Evolutionary conservation across 257 asterid species (phyloP), one percentile per base, ranked within the genome.

Genomic region (Eucommia ulmoides): DNA sequence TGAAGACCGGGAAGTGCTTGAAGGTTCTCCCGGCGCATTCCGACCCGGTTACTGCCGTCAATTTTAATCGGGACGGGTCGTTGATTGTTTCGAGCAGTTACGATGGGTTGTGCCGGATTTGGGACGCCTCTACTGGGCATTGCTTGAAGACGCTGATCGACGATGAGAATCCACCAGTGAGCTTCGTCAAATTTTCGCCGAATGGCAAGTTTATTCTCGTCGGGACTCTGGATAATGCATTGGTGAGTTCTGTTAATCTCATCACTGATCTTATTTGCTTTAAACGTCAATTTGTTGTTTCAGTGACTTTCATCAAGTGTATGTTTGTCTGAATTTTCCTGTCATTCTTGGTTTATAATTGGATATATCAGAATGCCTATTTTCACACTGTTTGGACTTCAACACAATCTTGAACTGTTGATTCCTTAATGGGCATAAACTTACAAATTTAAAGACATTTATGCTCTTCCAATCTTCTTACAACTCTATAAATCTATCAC

Each of bases 41-140:
- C 0, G 96, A 91, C 50, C 95, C 96, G 0, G 96, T 91, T 1
- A 91, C 95, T 9, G 83, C 93, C 8, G 95, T 86, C 19, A 55
- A 76, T 63, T 91, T 77, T 60, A 87, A 79, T 56, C 63, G 82
- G 66, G 99, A 91, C 20, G 99, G 99, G 2, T 60, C 88, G 8
- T 24, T 80, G 64, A 86, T 91, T 20, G 95, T 86, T 3, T 73
- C 94, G 17, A 81, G 96, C 41, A 86, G 98, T 51, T 86, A 83
- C 52, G 98, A 91, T 70, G 98, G 98, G 55, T 71, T 91, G 52
- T 91, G 98, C 59, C 74, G 96, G 82, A 79, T 91, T 64, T 86
- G 98, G 98, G 94, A 91, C 70, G 82, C 93, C 54, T 72, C 94
- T 12, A 91, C 98, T 21, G 96, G 98, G 35, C 95, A 83, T 68